Evolutionary conservation across 768 basidiomycete genomes (phyloP), one percentile per base, ranked within the genome.

Genomic region (Tulasnella sp.): DNA sequence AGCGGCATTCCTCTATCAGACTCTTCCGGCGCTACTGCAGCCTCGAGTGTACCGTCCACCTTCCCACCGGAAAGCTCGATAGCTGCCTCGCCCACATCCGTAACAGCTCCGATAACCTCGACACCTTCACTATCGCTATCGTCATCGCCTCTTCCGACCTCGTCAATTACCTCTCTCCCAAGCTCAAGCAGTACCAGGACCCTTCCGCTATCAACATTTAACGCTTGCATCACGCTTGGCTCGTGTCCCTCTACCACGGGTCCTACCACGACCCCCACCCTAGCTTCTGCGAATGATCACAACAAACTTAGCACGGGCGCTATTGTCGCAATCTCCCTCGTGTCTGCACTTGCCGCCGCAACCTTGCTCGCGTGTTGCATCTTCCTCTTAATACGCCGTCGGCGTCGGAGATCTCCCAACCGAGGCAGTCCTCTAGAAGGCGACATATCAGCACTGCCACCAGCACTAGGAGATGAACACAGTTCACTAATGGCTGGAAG

Each of bases 311-410:
- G 54, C 25, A 42, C 31, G 37, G 73, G 73, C 37, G 73, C 73
- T 54, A 74, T 74, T 31, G 54, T 74, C 6, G 73, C 73, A 11
- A 52, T 74, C 52, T n/a, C 73, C 29, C 37, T 58, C 39, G 73
- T 67, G 31, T 34, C 38, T 4, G 45, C 58, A 29, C 22, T 67
- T 15, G 45, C 54, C 58, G 73, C 49, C 3, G 29, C 19, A 8
- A 25, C 25, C 73, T 54, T 74, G 17, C 52, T 74, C 52, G 37
- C 54, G 58, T 74, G 36, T 25, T 52, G 73, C 54, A 34, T 67
- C 5, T 22, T 74, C 36, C 17, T 52, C 14, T 25, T 58, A 9
- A n/a, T 74, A 8, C 52, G 73, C 49, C 73, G 73, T n/a, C 42
- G 73, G 36, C 42, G 73, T 34, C 73, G 73, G 73, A 49, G 71